These are phyloP conservation scores for Plasmodium yoelii DNA, from an alignment of 169 alveolate genomes.

Conservation along the genomic window DNA sequence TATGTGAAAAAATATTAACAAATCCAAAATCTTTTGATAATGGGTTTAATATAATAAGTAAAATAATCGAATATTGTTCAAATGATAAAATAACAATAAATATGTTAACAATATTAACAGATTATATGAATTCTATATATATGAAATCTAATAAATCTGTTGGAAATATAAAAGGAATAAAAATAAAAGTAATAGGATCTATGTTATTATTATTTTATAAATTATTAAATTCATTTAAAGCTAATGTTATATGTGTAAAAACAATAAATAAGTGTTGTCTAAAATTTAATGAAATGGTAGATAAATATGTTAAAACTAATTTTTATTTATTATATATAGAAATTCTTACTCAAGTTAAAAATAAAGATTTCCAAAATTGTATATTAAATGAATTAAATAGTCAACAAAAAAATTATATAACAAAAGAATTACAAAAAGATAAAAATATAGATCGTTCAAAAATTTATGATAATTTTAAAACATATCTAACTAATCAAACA, in stretches of 20 bases:
- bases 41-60: slow-evolving; percentile 64
- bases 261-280: slow-evolving; percentile 62
- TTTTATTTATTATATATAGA: slow-evolving; percentile 65
- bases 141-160: slow-evolving; percentile 45
- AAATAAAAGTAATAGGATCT: slow-evolving; percentile 52
- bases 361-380: slow-evolving; percentile 45
- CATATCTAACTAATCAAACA: slow-evolving; percentile 7
- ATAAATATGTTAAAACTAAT: slow-evolving; percentile 57
- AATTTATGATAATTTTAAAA: not conserved
- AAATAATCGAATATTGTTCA: slow-evolving; percentile 59
- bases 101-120: slow-evolving; percentile 37
- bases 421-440: slow-evolving; percentile 66
- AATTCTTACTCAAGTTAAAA: slow-evolving; percentile 26
- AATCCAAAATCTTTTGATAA: slow-evolving; percentile 53
- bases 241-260: slow-evolving; percentile 54
- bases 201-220: slow-evolving; percentile 21
- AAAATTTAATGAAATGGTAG: slow-evolving; percentile 67
- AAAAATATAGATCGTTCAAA: slow-evolving; percentile 1
- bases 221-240: slow-evolving; percentile 28
- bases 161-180: slow-evolving; percentile 59
- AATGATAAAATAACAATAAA: slow-evolving; percentile 43
- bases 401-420: slow-evolving; percentile 66
- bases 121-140: slow-evolving; percentile 29
- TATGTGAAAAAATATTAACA: slow-evolving; percentile 54
- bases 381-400: slow-evolving; percentile 39